Evolutionary conservation across 225 moss, liverwort and hornwort species (phyloP).

Genomic region (Asterella californica): DNA sequence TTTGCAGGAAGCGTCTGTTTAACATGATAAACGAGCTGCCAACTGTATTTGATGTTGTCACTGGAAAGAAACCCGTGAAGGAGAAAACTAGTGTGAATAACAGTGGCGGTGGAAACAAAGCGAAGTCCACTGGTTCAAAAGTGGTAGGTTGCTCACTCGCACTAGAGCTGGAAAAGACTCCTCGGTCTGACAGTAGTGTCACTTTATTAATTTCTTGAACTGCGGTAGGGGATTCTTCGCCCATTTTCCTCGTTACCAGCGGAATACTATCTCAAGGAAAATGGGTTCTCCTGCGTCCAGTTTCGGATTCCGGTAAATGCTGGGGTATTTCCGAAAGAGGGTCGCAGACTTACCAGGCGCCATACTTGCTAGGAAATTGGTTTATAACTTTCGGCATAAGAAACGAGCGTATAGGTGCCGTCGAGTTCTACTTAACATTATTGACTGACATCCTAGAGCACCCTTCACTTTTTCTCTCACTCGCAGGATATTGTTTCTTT

Average conservation of each 20-base stretch:
- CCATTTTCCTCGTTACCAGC: background rate
- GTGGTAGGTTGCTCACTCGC: conserved; percentile 16
- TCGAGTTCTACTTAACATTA: too few relatives aligned
- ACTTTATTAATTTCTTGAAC: background rate
- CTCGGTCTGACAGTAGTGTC: background rate
- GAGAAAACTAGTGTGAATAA: conserved; percentile 44
- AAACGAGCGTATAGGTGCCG: too few relatives aligned
- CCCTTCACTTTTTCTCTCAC: too few relatives aligned
- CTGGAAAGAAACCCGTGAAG: conserved; percentile 45
- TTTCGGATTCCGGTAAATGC: background rate
- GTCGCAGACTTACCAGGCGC: too few relatives aligned
- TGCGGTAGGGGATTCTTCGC: background rate
- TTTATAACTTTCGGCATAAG: too few relatives aligned
- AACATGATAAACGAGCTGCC: conserved; percentile 51
- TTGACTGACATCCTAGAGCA: too few relatives aligned
- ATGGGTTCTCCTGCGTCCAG: background rate
- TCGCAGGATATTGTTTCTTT: too few relatives aligned
- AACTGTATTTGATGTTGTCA: conserved; percentile 44
- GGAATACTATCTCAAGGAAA: background rate
- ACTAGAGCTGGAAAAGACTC: background rate
- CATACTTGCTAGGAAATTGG: too few relatives aligned
- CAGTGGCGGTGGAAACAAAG: conserved; percentile 34
- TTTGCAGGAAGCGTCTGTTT: conserved; percentile 40
- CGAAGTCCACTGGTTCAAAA: conserved; percentile 45
- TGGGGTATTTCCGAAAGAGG: too few relatives aligned